Evolutionary conservation across 306 rosid species (phyloP).

Genomic region (Cucumis melo): DNA sequence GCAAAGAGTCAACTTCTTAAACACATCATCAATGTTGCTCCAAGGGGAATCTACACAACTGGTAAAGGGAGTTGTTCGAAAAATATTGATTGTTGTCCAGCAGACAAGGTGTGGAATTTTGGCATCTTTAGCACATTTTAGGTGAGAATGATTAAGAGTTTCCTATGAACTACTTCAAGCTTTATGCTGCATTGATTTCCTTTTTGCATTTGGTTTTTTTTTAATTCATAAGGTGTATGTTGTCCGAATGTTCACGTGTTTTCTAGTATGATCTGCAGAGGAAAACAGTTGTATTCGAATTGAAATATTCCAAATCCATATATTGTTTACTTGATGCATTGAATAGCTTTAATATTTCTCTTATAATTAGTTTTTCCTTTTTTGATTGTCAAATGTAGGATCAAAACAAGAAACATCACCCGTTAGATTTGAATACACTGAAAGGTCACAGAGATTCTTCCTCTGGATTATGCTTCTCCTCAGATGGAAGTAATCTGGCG

Average conservation of each 20-base stretch:
- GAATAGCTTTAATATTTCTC: background rate
- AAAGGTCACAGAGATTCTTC: conserved; percentile 93
- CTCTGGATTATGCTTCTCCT: conserved; percentile 66
- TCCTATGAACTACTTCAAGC: too few relatives aligned
- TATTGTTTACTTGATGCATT: background rate
- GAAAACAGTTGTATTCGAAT: background rate
- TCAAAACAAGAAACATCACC: conserved; percentile 86
- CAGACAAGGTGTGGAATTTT: too few relatives aligned
- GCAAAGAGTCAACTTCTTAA: conserved; percentile 99
- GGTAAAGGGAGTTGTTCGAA: conserved; percentile 99
- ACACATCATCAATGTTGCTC: conserved; percentile 90
- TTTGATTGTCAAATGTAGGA: conserved; percentile 39
- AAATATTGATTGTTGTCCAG: too few relatives aligned
- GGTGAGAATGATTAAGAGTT: too few relatives aligned
- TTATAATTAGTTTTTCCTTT: background rate
- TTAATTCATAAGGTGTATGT: background rate
- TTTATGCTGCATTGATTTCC: background rate
- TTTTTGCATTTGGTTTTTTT: background rate
- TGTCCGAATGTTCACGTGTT: background rate
- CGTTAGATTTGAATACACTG: conserved; percentile 89
- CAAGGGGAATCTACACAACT: conserved; percentile 96
- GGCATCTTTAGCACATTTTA: too few relatives aligned
- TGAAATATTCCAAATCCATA: background rate
- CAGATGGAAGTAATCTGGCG: conserved; percentile 60
- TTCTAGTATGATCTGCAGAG: background rate